Base-by-base conservation (phyloP, 2,329 filamentous ascomycete species). In the Xylariales sp. region DNA sequence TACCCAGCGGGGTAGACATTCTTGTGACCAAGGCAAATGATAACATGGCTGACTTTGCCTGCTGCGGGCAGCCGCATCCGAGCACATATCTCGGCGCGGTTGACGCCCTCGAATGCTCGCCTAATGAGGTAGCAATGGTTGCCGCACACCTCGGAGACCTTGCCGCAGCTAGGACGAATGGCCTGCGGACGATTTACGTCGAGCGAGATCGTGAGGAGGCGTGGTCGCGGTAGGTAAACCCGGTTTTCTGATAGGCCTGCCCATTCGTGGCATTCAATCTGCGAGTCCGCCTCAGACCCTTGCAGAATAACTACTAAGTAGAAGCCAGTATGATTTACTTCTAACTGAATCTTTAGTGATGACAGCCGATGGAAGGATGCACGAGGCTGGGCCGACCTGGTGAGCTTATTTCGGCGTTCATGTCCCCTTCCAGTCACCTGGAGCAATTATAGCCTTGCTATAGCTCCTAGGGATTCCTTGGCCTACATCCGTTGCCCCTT, bases 71-170 rank as follows among this genome's bases (percentile, higher is more conserved):
- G 82, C 92, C 92, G 0, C 84, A 87, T 68, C 86, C 87, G 7
- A 82, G 78, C 59, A 89, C 90, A 1, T 96, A 96, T 75, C 83
- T 86, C 1, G 92, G 92, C 3, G 92, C 90, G 0, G 91, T 84
- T 1, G 78, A 82, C 64, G 83, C 81, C 71, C 79, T 94, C 60
- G 87, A 85, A 0, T 69, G 89, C 49, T 73, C 85, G 68, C 86
- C 89, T 0, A 76, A 77, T 2, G 84, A 94, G 75, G 90, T 93
- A 65, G 91, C 88, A 23, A 89, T 96, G 87, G 91, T 96, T 23
- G 93, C 93, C 16, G 89, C 92, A 45, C 92, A 95, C 80, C 80
- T 95, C 65, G 78, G 75, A 5, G 93, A 95, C 78, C 80, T 96
- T 62, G 81, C 87, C 68, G 90, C 86, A 0, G 93, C 93, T 4